Conservation (phyloP, 2,329 filamentous ascomycete species). For the Pyrenochaeta sp. region DNA sequence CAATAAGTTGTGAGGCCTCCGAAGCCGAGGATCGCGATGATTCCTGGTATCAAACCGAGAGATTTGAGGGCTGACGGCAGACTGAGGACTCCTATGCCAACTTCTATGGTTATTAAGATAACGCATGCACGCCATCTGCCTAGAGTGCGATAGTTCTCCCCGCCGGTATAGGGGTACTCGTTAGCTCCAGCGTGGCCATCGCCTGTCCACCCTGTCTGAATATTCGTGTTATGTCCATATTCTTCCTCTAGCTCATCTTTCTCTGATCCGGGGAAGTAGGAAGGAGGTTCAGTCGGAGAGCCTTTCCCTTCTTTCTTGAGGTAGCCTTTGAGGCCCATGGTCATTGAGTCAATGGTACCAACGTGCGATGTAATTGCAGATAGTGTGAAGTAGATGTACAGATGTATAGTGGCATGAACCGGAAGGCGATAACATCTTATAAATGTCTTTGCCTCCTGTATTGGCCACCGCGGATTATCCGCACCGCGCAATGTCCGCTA, state of each 20-base stretch:
- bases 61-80: conserved; percentile 38
- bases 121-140: conserved; percentile 41
- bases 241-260: conserved; percentile 31
- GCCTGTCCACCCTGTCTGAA: conserved; percentile 35
- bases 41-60: conserved; percentile 40
- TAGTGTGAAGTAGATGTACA: conserved; percentile 1
- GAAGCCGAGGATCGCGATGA: conserved; percentile 41
- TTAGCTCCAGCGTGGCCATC: conserved; percentile 30
- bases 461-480: conserved; percentile 30
- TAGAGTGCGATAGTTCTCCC: conserved; percentile 36
- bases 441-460: conserved; percentile 33
- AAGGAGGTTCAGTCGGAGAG: conserved; percentile 20
- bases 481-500: conserved; percentile 32
- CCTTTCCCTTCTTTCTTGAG: conserved; percentile 32
- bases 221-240: conserved; percentile 32
- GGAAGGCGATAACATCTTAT: conserved; percentile 25
- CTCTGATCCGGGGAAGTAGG: conserved; percentile 23
- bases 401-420: conserved; percentile 14
- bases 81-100: conserved; percentile 40
- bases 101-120: conserved; percentile 42
- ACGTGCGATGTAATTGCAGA: background rate
- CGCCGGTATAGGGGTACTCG: conserved; percentile 27
- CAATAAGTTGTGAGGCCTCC: conserved; percentile 37
- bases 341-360: conserved; percentile 4
- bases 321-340: conserved; percentile 36